Conservation (phyloP, 2,329 filamentous ascomycete genomes). For the Pseudocercospora fuligena region DNA sequence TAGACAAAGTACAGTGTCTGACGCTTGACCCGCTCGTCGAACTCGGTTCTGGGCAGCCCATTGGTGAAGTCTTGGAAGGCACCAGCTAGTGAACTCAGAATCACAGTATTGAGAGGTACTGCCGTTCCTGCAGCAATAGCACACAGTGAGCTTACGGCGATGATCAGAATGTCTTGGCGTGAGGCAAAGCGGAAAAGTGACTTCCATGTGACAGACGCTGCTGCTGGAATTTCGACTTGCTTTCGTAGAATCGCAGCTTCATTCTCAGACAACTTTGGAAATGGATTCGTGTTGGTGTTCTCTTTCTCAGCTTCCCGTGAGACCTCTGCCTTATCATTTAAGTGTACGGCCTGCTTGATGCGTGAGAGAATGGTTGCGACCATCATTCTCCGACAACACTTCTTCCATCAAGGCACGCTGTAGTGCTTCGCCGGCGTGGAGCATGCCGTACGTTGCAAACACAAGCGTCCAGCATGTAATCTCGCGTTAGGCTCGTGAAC, state of each 20-base stretch:
- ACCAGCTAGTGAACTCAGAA: slow-evolving; percentile 64
- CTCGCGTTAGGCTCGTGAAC: background rate
- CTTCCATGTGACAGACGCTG: slow-evolving; percentile 10
- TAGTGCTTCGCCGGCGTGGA: background rate
- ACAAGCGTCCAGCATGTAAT: no score
- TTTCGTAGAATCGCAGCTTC: slow-evolving; percentile 14
- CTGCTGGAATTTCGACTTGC: slow-evolving; percentile 11
- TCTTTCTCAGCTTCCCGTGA: background rate
- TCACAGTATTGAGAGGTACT: slow-evolving; percentile 43
- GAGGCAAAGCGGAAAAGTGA: slow-evolving; percentile 22
- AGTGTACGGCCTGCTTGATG: background rate
- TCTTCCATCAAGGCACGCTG: background rate
- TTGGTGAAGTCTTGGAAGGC: slow-evolving; percentile 30
- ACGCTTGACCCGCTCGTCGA: slow-evolving; percentile 62
- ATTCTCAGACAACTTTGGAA: slow-evolving; percentile 12
- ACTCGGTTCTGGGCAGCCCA: slow-evolving; percentile 55
- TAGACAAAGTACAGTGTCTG: slow-evolving; percentile 83
- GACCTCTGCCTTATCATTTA: background rate
- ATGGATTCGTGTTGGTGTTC: background rate
- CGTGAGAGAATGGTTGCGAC: background rate
- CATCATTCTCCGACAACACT: background rate
- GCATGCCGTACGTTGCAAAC: background rate
- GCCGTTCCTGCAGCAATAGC: slow-evolving; percentile 33
- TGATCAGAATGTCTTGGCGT: slow-evolving; percentile 39
- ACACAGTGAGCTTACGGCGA: slow-evolving; percentile 40